Percentiles rank a stretch among this genome's conserved stretches.
Conservation (phyloP, 2,329 filamentous ascomycete species). For the Pseudopyrenochaeta lycopersici region DNA sequence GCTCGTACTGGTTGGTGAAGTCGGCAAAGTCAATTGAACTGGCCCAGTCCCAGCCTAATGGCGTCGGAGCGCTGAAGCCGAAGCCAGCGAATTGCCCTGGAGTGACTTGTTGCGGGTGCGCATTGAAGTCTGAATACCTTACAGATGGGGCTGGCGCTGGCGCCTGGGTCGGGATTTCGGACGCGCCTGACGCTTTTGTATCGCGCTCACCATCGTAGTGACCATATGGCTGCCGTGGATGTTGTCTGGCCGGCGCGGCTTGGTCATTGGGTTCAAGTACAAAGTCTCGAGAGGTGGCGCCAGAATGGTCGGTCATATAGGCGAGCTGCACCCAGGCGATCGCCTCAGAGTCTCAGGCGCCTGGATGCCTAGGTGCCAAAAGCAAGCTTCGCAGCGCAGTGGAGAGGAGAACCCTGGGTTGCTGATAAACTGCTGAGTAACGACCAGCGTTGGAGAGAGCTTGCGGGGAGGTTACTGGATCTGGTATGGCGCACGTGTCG, state of each 20-base stretch:
- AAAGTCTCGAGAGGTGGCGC: conserved; percentile 36
- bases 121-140: conserved; percentile 27
- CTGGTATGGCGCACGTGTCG: conserved; percentile 3
- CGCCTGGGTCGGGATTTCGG: conserved; percentile 15
- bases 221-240: conserved; percentile 26
- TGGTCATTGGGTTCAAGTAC: conserved; percentile 47
- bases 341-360: conserved; percentile 24
- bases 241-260: conserved; percentile 30
- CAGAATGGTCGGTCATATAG: conserved; percentile 41
- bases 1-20: conserved; percentile 52
- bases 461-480: conserved; percentile 18
- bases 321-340: conserved; percentile 20
- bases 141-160: conserved; percentile 29
- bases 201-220: conserved; percentile 37
- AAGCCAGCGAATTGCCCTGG: conserved; percentile 25
- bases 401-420: conserved; percentile 5
- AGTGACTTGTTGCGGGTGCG: conserved; percentile 27
- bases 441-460: conserved; percentile 5
- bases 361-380: conserved; percentile 9
- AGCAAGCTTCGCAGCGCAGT: conserved; percentile 7
- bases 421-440: conserved; percentile 39
- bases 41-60: conserved; percentile 51
- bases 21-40: conserved; percentile 44
- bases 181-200: conserved; percentile 28
- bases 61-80: conserved; percentile 33